phyloP scores from a whole-genome alignment of 768 basidiomycete species.

The Amanita polypyramis region DNA sequence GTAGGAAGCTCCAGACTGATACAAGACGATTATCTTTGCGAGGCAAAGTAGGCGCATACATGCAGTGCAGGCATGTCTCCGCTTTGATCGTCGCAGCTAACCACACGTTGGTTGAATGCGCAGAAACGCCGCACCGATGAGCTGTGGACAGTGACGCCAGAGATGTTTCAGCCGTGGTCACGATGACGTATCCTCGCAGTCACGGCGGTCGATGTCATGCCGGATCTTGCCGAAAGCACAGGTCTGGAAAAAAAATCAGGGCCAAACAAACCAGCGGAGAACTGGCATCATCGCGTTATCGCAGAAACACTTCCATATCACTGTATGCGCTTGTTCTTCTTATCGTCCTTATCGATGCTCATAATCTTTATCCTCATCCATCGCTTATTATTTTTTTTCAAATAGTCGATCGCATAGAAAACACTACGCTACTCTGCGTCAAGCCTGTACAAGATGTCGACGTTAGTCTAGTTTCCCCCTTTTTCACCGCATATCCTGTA shows the following conservation, averaged over 20 bases:
- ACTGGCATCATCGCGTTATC: not conserved
- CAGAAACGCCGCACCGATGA: no score
- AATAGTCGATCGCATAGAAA: not conserved
- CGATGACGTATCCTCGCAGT: no score
- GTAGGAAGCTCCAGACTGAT: no score
- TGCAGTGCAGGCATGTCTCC: no score
- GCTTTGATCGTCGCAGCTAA: no score
- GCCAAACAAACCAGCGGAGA: conserved; percentile 1
- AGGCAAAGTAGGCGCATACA: no score
- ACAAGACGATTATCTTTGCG: no score
- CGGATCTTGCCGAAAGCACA: conserved; percentile 2
- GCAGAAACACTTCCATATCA: not conserved
- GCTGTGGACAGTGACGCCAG: no score
- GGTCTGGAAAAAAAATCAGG: conserved; percentile 2
- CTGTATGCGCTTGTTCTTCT: not conserved
- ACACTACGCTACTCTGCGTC: not conserved
- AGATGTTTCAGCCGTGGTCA: no score
- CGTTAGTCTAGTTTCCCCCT: not conserved
- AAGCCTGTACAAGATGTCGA: conserved; percentile 1
- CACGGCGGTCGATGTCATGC: no score
- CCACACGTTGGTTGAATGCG: no score
- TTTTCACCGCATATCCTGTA: not conserved
- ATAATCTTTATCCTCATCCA: not conserved
- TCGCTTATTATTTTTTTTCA: not conserved
- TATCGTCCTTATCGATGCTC: not conserved